Evolutionary conservation across 805 yeast genomes (phyloP).

Genomic region (Ogataea trehaloabstinens): DNA sequence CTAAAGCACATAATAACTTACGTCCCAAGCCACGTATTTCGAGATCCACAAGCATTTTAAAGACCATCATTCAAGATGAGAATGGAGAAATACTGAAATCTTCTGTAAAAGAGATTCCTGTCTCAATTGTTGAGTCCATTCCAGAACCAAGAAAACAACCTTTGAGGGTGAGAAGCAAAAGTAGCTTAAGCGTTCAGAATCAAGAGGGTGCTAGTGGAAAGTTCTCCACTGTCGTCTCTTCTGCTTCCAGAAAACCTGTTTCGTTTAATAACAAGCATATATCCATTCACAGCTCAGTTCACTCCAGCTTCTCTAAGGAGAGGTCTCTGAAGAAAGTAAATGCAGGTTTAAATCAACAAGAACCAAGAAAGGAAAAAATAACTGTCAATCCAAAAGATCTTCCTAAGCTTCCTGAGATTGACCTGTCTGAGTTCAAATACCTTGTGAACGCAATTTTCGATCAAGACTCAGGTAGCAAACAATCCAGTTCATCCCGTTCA

Average conservation of each 20-base stretch:
- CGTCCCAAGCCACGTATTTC: constrained; percentile 19
- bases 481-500: neutral
- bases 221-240: constrained; percentile 40
- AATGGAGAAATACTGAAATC: constrained; percentile 31
- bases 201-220: constrained; percentile 14
- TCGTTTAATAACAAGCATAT: constrained; percentile 35
- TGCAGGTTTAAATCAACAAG: neutral
- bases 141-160: constrained; percentile 16
- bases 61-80: constrained; percentile 33
- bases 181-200: constrained; percentile 8
- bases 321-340: neutral
- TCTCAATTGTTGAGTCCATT: constrained; percentile 26
- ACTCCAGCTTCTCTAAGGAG: constrained; percentile 3
- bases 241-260: constrained; percentile 49
- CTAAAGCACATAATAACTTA: constrained; percentile 9
- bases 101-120: constrained; percentile 30
- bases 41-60: constrained; percentile 31
- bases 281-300: constrained; percentile 9
- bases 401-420: constrained; percentile 28
- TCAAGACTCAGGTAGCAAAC: constrained; percentile 1
- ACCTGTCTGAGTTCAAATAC: constrained; percentile 28
- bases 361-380: constrained; percentile 2
- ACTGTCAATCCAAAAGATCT: constrained; percentile 25
- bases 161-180: constrained; percentile 11
- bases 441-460: constrained; percentile 32